phyloP scores from a whole-genome alignment of 306 rosid species.

The Lablab purpureus region DNA sequence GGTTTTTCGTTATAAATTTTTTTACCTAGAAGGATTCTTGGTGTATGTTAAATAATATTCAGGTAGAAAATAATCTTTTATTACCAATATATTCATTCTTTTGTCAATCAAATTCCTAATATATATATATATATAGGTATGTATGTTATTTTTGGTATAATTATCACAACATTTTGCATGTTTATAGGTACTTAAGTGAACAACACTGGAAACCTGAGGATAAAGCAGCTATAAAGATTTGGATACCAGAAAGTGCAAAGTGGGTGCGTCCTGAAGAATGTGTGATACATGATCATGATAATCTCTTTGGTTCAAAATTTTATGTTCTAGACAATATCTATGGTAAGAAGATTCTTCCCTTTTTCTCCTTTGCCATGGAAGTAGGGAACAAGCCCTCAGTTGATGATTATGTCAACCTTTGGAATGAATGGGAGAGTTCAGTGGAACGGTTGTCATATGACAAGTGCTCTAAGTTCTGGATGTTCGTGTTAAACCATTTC shows the following conservation, averaged over 20 bases:
- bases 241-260: conserved; percentile 57
- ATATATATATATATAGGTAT: too few species aligned
- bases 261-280: conserved; percentile 64
- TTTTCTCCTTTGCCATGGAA: conserved; percentile 55
- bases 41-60: too few species aligned
- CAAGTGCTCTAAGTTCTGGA: conserved; percentile 74
- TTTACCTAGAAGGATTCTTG: too few species aligned
- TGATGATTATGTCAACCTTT: conserved; percentile 65
- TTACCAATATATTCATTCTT: background rate
- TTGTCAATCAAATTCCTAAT: too few species aligned
- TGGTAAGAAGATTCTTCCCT: conserved; percentile 46
- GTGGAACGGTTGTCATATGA: conserved; percentile 44
- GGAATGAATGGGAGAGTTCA: conserved; percentile 76
- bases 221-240: conserved; percentile 53
- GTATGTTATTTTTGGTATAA: background rate
- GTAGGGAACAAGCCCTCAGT: conserved; percentile 54
- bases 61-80: too few species aligned
- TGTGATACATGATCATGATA: conserved; percentile 59
- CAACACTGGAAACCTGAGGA: conserved; percentile 57
- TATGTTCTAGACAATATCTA: conserved; percentile 55
- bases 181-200: conserved; percentile 54
- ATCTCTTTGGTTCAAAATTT: conserved; percentile 59
- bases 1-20: too few species aligned
- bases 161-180: conserved; percentile 40
- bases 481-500: conserved; percentile 50